Conservation (phyloP, 495 filamentous ascomycete genomes). For the Lindgomyces ingoldianus region DNA sequence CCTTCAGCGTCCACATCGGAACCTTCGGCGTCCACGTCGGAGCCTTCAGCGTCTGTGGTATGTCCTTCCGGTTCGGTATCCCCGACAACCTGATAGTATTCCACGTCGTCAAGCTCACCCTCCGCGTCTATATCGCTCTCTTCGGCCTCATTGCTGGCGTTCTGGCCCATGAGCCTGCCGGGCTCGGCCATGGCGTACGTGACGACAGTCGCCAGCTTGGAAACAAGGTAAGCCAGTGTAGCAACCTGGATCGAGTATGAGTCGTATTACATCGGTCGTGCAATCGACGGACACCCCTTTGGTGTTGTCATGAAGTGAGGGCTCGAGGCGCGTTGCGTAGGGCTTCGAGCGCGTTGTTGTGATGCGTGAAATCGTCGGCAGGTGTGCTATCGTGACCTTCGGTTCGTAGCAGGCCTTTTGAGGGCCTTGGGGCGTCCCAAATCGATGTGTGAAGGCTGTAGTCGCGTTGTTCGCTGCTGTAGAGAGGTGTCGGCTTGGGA, state of each 20-base stretch:
- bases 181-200: slow-evolving; percentile 45
- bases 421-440: not conserved
- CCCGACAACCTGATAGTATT: slow-evolving; percentile 29
- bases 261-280: slow-evolving; percentile 21
- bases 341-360: slow-evolving; percentile 23
- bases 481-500: slow-evolving; percentile 8
- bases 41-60: slow-evolving; percentile 42
- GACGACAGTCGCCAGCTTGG: slow-evolving; percentile 41
- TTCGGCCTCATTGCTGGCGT: slow-evolving; percentile 21
- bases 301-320: slow-evolving; percentile 32
- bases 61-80: slow-evolving; percentile 37
- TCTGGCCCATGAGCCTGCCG: slow-evolving; percentile 35
- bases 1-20: slow-evolving; percentile 47
- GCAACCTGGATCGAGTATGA: not conserved
- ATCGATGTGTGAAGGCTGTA: slow-evolving; percentile 15
- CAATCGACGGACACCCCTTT: slow-evolving; percentile 9
- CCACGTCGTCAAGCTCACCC: slow-evolving; percentile 43
- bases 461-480: slow-evolving; percentile 26
- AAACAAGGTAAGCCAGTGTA: slow-evolving; percentile 39
- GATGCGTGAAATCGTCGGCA: not conserved
- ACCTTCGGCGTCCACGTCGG: slow-evolving; percentile 52
- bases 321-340: slow-evolving; percentile 16
- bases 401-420: not conserved
- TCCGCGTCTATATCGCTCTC: slow-evolving; percentile 56
- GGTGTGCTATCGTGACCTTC: slow-evolving; percentile 1